Base-by-base conservation (phyloP, 148 eudicot species). In the Salicornia ramosissima region DNA sequence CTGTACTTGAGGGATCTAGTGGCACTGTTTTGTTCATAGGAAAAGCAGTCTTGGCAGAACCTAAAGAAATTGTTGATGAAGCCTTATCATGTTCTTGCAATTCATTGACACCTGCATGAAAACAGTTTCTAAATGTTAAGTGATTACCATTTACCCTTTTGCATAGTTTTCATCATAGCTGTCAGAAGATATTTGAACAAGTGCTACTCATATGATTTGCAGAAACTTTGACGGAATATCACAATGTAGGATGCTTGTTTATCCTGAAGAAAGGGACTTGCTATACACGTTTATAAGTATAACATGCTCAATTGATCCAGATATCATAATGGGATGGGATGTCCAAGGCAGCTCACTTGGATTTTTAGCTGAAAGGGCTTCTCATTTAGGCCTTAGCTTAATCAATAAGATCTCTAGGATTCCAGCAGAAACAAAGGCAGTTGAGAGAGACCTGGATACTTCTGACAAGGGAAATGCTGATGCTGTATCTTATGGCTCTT, bases 301-400 rank as follows among this genome's bases (percentile, higher is more conserved):
- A 49, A 74, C 81, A 43, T 21, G 59, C 77, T 72, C 81, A 62
- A 59, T 56, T 74, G 93, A 94, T 76, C 99, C 97, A 31, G 97
- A 94, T 80, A 78, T 90, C 65, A 43, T 94, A 72, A 80, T 94
- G 80, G 99, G 99, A 33, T 94, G 97, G 97, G 99, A 94, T 80
- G 81, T 94, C 72, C 99, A 94, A 74, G 87, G 96, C 50, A 79
- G 84, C 62, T 94, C 99, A 64, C 86, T 94, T 73, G 97, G 99
- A 43, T 94, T 72, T 79, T 80, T 94, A 75, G 99, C 97, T 65
- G 99, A 94, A 82, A 86, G 99, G 78, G 92, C 97, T 69, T 74
- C 87, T 70, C 67, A 71, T 77, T 80, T 88, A 76, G 96, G 96
- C 64, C 67, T 90, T 66, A 79, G 78, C 73, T 84, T 94, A 74